Base-by-base conservation (phyloP, 495 filamentous ascomycete species). In the Xylaria castorea region DNA sequence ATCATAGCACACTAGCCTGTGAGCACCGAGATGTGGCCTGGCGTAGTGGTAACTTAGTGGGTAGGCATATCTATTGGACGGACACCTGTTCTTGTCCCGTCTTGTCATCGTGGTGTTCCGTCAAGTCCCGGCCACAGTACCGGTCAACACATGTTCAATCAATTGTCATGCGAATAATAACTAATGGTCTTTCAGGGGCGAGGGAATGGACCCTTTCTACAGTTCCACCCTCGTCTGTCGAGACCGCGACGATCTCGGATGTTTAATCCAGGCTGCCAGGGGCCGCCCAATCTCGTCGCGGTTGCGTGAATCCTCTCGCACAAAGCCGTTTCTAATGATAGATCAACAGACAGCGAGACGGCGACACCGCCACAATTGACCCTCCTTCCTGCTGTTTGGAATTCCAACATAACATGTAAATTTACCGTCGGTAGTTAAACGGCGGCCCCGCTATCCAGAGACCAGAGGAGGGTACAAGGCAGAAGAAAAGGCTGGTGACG, bases 251-350 rank as follows among this genome's bases (percentile, higher is more conserved):
- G 68, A 64, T 61, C 44, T 71, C 58, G 68, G 57, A 53, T 64
- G 57, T 60, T 64, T 64, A 64, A 63, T 71, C 18, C 32, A 71
- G 42, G 22, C 68, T 40, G 32, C 46, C 60, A 62, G 68, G 68
- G 68, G 30, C n/a, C 46, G 30, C 11, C 46, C 30, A 27, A 71
- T 44, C 46, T 71, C 11, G 57, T 46, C 32, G 44, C 40, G 64
- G 64, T 27, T 67, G 64, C 64, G 20, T 34, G 51, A 60, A 71
- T 71, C 70, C 70, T 71, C 22, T 71, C 61, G 48, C 50, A 51
- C 53, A 67, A 61, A 50, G 62, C 51, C 51, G 63, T 38, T 72
- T 72, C 70, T 67, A 66, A 67, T 72, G 63, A 48, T 66, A 67
- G 69, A 48, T 72, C 62, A 36, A 66, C 63, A n/a, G 70, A 53